These are phyloP conservation scores for Geranium incanum DNA, from an alignment of 441 rosid genomes.

Conservation along the genomic window DNA sequence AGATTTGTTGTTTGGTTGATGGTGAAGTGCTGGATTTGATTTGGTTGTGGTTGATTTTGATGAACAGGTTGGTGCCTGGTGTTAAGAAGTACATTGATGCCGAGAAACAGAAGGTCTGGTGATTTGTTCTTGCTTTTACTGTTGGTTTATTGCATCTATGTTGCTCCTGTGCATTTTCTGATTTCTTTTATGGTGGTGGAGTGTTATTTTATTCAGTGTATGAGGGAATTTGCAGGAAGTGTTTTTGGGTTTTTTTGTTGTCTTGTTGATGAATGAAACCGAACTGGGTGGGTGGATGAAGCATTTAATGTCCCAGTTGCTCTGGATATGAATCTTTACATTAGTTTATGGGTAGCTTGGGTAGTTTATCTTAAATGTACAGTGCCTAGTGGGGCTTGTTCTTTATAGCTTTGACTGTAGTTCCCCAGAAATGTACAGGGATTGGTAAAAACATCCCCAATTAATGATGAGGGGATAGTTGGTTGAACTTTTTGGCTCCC, in stretches of 20 bases:
- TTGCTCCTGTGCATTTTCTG: background rate
- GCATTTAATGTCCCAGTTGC: background rate
- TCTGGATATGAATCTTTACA: background rate
- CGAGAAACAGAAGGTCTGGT: conserved; percentile 83
- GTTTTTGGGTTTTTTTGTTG: background rate
- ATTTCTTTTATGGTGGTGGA: background rate
- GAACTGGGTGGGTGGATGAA: background rate
- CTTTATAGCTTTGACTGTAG: background rate
- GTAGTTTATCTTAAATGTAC: background rate
- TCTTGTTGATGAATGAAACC: background rate
- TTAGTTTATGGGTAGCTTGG: background rate
- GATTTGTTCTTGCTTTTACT: background rate
- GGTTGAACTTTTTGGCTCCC: background rate
- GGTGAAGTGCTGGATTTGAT: conserved; percentile 10
- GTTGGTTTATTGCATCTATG: conserved; percentile 13
- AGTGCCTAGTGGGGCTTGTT: background rate
- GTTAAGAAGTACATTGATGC: conserved; percentile 72
- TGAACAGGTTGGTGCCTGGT: conserved; percentile 66
- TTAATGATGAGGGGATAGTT: background rate
- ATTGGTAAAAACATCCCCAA: background rate
- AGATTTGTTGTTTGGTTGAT: background rate
- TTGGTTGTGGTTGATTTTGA: conserved; percentile 8
- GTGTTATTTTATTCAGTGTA: background rate
- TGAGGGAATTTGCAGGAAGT: background rate
- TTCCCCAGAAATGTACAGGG: background rate